phyloP scores from a whole-genome alignment of 208 protist species.

The Spongospora subterranea region DNA sequence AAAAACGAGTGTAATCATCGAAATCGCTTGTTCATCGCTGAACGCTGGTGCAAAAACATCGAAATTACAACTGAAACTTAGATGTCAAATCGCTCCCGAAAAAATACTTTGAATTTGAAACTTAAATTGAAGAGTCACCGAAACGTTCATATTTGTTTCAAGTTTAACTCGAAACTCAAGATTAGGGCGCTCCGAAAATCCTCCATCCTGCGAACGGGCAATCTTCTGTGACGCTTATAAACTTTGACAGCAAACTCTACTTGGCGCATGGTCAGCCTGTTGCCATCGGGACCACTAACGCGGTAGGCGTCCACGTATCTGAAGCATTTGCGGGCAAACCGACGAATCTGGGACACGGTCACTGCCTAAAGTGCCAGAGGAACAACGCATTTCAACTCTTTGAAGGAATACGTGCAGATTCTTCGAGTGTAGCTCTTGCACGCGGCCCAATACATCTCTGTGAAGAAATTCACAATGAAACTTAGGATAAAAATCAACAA shows the following conservation, averaged over 20 bases:
- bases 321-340: background rate
- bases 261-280: background rate
- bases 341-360: background rate
- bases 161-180: too few relatives aligned
- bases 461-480: background rate
- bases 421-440: background rate
- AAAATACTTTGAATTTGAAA: too few relatives aligned
- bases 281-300: background rate
- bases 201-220: background rate
- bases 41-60: too few relatives aligned
- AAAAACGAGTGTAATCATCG: too few relatives aligned
- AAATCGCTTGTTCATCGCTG: too few relatives aligned
- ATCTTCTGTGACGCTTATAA: background rate
- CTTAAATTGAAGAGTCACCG: too few relatives aligned
- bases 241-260: background rate
- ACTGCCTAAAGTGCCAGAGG: background rate
- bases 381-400: background rate
- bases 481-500: background rate
- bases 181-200: too few relatives aligned
- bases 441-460: background rate
- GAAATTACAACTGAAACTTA: too few relatives aligned
- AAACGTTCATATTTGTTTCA: too few relatives aligned
- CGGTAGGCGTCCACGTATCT: background rate
- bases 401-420: background rate
- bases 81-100: too few relatives aligned